Evolutionary conservation across 116 monocot genomes (phyloP), one percentile per base, ranked within the genome.

Genomic region (Papilionanthe hybrid): DNA sequence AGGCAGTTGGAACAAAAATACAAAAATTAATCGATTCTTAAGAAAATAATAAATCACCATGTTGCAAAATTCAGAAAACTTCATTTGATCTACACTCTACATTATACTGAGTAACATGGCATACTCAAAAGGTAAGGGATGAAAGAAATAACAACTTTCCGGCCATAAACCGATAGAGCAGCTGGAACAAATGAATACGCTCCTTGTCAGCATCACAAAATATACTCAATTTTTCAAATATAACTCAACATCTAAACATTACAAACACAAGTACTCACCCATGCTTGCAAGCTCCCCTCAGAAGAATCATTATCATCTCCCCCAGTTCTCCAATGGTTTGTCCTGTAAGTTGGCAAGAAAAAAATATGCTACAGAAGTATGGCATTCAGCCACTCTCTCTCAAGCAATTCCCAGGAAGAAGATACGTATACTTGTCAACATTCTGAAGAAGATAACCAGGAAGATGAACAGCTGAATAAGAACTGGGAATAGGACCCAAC

Each of bases 401-500:
- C 45, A 65, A 73, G 84, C 89, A 89, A 72, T 89, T 79, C 22
- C 89, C 89, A 0, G 89, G 89, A 11, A 89, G 48, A 41, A 89
- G 83, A 77, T 89, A 89, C 72, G 37, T 86, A 45, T 79, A 89
- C 77, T 77, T 78, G 9, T 89, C 86, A 23, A 67, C 78, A 86
- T 83, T 89, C 77, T 82, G 81, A 28, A 89, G 42, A 43, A 89
- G 74, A 76, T 83, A 74, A 0, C 81, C 82, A 3, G 89, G 89
- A 25, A 89, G 82, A 81, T 89, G 67, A 42, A 89, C 86, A 53
- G 84, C 89, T 53, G 89, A 89, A 79, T 68, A 89, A 2, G 83
- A 74, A 7, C 89, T 86, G 10, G 86, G 86, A 72, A 89, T 89
- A 3, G 86, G 86, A 43, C 89, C 89, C 86, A 89, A 45, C 79